Conservation (phyloP, 1,139 yeast genomes). For the Candida gigantensis region DNA sequence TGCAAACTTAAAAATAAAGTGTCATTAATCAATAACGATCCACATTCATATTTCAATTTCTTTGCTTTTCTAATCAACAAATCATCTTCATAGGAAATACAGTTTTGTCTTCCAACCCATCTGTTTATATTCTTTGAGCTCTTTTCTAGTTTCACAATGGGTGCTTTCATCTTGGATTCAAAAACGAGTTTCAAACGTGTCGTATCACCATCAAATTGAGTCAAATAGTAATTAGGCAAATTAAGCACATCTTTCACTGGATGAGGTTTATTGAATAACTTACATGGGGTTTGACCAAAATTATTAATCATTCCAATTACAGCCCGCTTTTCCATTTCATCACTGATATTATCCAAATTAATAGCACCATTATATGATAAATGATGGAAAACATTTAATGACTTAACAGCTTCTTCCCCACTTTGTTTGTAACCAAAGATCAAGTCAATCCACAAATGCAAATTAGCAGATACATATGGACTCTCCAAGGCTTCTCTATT, state of each 20-base stretch:
- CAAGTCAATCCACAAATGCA: slow-evolving; percentile 82
- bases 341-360: slow-evolving; percentile 68
- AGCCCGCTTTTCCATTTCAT: slow-evolving; percentile 72
- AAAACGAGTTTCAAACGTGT: slow-evolving; percentile 30
- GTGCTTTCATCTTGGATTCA: slow-evolving; percentile 36
- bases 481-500: slow-evolving; percentile 83
- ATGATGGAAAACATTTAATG: slow-evolving; percentile 77
- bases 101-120: slow-evolving; percentile 50
- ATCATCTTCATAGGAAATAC: slow-evolving; percentile 40
- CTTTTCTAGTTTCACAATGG: slow-evolving; percentile 42
- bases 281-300: slow-evolving; percentile 86
- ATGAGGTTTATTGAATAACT: slow-evolving; percentile 67
- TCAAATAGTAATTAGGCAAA: slow-evolving; percentile 36
- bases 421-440: slow-evolving; percentile 78
- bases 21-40: slow-evolving; percentile 45
- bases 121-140: slow-evolving; percentile 31
- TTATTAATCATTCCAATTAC: slow-evolving; percentile 82
- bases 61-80: slow-evolving; percentile 39
- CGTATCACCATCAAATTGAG: slow-evolving; percentile 21
- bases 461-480: slow-evolving; percentile 69
- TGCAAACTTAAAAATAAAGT: slow-evolving; percentile 45
- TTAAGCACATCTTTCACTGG: slow-evolving; percentile 46
- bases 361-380: slow-evolving; percentile 82
- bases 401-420: slow-evolving; percentile 64
- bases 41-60: slow-evolving; percentile 23